A percentile compares a stretch with the other conserved stretches of the same genome.
These are phyloP conservation scores for Blepharisma undulans DNA, from an alignment of 169 alveolate species.

Conservation along the genomic window DNA sequence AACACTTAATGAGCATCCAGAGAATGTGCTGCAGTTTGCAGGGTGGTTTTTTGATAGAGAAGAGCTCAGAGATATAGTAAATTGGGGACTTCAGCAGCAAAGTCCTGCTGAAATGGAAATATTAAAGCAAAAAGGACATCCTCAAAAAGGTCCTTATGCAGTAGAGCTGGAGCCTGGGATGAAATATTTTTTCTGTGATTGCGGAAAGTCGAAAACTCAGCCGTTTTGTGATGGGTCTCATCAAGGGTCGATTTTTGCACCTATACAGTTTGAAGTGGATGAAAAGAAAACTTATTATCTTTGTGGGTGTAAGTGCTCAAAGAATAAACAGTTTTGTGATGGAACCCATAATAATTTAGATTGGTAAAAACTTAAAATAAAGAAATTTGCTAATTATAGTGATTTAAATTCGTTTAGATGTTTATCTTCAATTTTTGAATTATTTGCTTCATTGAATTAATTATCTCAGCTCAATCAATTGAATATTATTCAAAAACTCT, in stretches of 20 bases:
- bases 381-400: background rate
- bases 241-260: slow-evolving; percentile 65
- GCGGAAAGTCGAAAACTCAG: slow-evolving; percentile 47
- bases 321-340: slow-evolving; percentile 71
- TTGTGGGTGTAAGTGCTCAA: slow-evolving; percentile 77
- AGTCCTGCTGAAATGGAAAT: slow-evolving; percentile 32
- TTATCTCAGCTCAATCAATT: too few species aligned
- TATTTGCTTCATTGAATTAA: too few species aligned
- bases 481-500: too few species aligned
- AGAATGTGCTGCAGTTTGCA: slow-evolving; percentile 60
- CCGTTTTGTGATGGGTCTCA: slow-evolving; percentile 81
- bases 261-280: slow-evolving; percentile 64
- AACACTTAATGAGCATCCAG: slow-evolving; percentile 71
- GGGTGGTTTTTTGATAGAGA: slow-evolving; percentile 70
- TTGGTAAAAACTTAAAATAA: slow-evolving; percentile 11
- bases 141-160: slow-evolving; percentile 4
- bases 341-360: slow-evolving; percentile 41
- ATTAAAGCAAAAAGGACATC: background rate
- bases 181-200: background rate
- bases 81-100: slow-evolving; percentile 14
- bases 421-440: too few species aligned
- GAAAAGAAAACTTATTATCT: slow-evolving; percentile 56
- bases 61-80: slow-evolving; percentile 46
- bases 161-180: slow-evolving; percentile 1
- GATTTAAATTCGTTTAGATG: background rate